Percentiles rank a stretch among this genome's conserved stretches.
These are phyloP conservation scores for Apiospora sp. DNA, from an alignment of 2,329 filamentous ascomycete species.

Conservation along the genomic window DNA sequence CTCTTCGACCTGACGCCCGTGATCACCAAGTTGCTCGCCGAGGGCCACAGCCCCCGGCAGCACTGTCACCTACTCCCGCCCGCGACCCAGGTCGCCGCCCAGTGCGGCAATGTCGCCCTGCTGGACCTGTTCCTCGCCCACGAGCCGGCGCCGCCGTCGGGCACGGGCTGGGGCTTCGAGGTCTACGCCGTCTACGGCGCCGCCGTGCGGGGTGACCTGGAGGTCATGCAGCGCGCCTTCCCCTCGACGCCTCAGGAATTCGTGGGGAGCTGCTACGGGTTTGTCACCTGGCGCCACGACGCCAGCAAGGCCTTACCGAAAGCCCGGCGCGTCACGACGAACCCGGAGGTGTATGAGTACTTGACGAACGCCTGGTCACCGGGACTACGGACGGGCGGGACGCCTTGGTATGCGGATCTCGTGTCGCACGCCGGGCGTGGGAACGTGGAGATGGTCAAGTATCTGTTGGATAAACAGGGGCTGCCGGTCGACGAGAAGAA, in stretches of 20 bases:
- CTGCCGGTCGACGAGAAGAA: neutral
- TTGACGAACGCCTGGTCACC: neutral
- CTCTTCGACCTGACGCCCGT: neutral
- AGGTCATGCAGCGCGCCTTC: neutral
- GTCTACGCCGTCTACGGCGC: neutral
- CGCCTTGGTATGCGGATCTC: neutral
- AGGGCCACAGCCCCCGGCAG: neutral
- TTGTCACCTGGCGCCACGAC: neutral
- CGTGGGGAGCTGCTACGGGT: neutral
- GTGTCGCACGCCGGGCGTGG: neutral
- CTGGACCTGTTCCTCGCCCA: neutral
- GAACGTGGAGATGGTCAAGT: neutral
- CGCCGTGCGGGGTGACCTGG: neutral
- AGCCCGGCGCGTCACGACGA: neutral
- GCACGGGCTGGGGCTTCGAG: neutral
- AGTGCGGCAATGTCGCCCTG: neutral
- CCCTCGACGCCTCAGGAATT: neutral
- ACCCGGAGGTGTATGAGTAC: neutral
- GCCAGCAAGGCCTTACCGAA: neutral
- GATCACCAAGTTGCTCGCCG: neutral
- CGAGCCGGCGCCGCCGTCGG: neutral
- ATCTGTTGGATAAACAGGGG: neutral
- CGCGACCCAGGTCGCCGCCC: neutral
- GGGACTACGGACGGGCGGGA: neutral
- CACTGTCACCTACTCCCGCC: neutral